Evolutionary conservation across 2,329 filamentous ascomycete genomes (phyloP), one percentile per base, ranked within the genome.

Genomic region (Colletotrichum liaoningense): DNA sequence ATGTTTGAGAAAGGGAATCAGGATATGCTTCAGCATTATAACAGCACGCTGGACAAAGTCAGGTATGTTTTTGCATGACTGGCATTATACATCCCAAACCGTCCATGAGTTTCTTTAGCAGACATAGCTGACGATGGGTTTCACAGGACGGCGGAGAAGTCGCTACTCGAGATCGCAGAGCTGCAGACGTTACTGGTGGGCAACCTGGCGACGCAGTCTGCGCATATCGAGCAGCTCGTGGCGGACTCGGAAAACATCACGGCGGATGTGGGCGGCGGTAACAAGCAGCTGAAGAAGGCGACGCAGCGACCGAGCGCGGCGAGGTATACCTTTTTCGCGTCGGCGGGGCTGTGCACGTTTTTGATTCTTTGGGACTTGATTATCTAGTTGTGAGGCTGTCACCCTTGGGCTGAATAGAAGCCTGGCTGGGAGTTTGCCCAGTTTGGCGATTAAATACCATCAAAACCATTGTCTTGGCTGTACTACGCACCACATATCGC

Each of bases 1-100:
- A 90, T 98, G 80, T 98, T 99, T 84, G 95, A 96, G 77, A 90
- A 95, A 83, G 95, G 97, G 80, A 98, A 98, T 80, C 92, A 95
- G 82, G 92, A 94, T 75, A 95, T 99, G 92, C 88, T 98, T 77
- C 94, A 93, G 82, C 94, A 98, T 83, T 98, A 97, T 82, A 95
- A 98, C 83, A 95, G 93, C 84, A 95, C 94, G n/a, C 86, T 98
- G 81, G 93, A 95, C 82, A 97, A 98, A 88, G 95, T 98, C 77
- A 94, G 93, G 94, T 97, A 89, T 67, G 93, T n/a, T 49, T 49
- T n/a, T n/a, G 2, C 14, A 46, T 19, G 16, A 1, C 6, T 3
- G 42, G 6, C 42, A 8, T 7, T 46, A 2, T 46, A 7, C 16
- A n/a, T 16, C 19, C 19, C 16, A 46, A 46, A 9, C 22, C 22